Evolutionary conservation across 441 rosid species (phyloP).

Genomic region (Breynia disticha): DNA sequence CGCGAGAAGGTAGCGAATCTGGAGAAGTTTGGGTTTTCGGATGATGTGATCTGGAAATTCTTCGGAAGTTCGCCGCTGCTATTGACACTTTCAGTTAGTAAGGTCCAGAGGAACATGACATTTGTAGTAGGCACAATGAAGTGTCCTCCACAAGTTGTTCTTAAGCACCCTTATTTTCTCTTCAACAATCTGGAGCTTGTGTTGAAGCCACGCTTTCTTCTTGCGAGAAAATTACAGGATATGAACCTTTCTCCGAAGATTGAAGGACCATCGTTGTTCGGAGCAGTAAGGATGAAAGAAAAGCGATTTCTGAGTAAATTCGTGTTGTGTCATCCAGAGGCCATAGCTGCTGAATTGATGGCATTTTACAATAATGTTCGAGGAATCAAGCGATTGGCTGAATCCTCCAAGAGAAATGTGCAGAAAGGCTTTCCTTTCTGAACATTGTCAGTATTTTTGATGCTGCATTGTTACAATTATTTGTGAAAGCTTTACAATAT

Average conservation of each 20-base stretch:
- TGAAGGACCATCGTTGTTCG: constrained; percentile 28
- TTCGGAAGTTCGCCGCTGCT: constrained; percentile 51
- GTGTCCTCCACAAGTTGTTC: constrained; percentile 39
- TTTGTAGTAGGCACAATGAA: constrained; percentile 52
- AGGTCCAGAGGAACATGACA: constrained; percentile 86
- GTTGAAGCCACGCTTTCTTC: constrained; percentile 50
- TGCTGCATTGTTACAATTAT: neutral
- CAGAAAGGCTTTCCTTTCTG: constrained; percentile 56
- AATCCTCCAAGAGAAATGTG: constrained; percentile 35
- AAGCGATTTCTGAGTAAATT: constrained; percentile 41
- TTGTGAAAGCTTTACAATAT: too few relatives aligned
- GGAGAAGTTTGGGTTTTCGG: constrained; percentile 58
- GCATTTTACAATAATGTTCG: constrained; percentile 37
- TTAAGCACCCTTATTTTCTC: constrained; percentile 42
- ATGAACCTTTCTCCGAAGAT: constrained; percentile 47
- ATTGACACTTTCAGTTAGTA: constrained; percentile 57
- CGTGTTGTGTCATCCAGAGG: constrained; percentile 42
- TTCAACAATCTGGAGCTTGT: constrained; percentile 39
- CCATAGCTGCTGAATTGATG: constrained; percentile 44
- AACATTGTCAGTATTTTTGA: constrained; percentile 6
- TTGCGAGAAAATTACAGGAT: constrained; percentile 49
- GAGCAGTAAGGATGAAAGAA: constrained; percentile 60
- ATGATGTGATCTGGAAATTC: constrained; percentile 57
- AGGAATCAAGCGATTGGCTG: constrained; percentile 52
- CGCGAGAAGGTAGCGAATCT: constrained; percentile 57